Evolutionary conservation across 805 yeast genomes (phyloP).

Genomic region (Metschnikowia aberdeeniae): DNA sequence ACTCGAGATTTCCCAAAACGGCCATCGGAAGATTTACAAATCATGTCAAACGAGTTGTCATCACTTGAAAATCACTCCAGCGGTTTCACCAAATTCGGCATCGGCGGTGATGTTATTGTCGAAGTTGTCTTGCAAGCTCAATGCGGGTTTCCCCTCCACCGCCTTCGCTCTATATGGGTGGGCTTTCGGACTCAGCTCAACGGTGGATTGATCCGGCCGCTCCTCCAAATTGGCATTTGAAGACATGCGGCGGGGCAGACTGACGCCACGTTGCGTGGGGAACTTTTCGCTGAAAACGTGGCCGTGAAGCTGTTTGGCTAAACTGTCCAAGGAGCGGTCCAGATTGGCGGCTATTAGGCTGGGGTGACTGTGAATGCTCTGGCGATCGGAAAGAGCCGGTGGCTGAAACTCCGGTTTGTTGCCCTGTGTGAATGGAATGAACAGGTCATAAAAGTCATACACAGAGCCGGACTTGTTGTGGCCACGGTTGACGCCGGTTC

Average conservation of each 20-base stretch:
- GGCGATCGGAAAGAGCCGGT: constrained; percentile 10
- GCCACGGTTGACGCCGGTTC: neutral
- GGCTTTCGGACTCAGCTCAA: neutral
- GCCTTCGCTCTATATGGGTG: constrained; percentile 1
- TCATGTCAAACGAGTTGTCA: neutral
- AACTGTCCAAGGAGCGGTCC: constrained; percentile 27
- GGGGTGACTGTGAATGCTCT: constrained; percentile 12
- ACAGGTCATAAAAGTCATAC: constrained; percentile 40
- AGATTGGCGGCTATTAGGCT: constrained; percentile 8
- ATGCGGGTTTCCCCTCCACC: neutral
- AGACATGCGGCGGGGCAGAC: constrained; percentile 7
- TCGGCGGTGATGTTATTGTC: constrained; percentile 14
- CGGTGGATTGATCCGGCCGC: neutral
- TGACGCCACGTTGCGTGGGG: constrained; percentile 29
- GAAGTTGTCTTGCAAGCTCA: constrained; percentile 21
- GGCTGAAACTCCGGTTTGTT: constrained; percentile 6
- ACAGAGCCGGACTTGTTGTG: constrained; percentile 23
- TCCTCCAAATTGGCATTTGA: neutral
- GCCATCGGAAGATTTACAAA: too few relatives aligned
- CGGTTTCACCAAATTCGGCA: constrained; percentile 13
- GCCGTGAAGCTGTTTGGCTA: constrained; percentile 37
- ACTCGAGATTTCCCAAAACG: too few relatives aligned
- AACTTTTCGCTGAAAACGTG: constrained; percentile 36
- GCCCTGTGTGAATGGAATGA: constrained; percentile 36
- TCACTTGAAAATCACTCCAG: constrained; percentile 19